phyloP scores from a whole-genome alignment of 768 basidiomycete species.

The Mycena albidolilacea region DNA sequence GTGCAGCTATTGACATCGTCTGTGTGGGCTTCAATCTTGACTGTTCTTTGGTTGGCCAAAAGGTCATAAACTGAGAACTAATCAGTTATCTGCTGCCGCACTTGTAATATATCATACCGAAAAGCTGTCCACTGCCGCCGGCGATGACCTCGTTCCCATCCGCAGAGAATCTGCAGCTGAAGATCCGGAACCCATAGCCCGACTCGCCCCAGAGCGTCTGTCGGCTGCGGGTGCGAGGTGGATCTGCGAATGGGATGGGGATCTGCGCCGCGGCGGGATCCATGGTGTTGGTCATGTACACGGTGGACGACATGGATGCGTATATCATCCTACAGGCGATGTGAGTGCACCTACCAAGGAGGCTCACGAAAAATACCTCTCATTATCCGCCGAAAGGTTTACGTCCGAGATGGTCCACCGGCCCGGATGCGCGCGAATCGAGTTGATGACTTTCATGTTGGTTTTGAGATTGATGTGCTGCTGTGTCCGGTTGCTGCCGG shows the following conservation, averaged over 20 bases:
- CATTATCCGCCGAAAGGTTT: constrained; percentile 90
- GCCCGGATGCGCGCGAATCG: constrained; percentile 82
- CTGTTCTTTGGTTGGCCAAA: constrained; percentile 79
- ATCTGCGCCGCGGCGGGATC: constrained; percentile 74
- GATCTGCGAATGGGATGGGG: constrained; percentile 73
- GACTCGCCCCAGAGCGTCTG: constrained; percentile 56
- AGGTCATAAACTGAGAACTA: constrained; percentile 87
- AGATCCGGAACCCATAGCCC: constrained; percentile 81
- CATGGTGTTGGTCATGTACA: constrained; percentile 81
- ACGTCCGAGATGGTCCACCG: constrained; percentile 97
- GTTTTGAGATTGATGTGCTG: constrained; percentile 52
- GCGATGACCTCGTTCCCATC: constrained; percentile 97
- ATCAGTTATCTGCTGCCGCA: constrained; percentile 18
- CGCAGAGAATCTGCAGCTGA: constrained; percentile 96
- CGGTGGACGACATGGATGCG: constrained; percentile 84
- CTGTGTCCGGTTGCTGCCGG: constrained; percentile 30
- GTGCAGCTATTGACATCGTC: constrained; percentile 97
- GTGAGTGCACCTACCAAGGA: constrained; percentile 13
- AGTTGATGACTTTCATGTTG: constrained; percentile 66
- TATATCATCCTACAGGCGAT: constrained; percentile 82
- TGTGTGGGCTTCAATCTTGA: constrained; percentile 88
- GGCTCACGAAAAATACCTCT: constrained; percentile 65
- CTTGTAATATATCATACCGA: constrained; percentile 61
- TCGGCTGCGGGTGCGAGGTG: constrained; percentile 46
- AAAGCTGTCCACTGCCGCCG: constrained; percentile 87